Conservation (phyloP, 2,329 filamentous ascomycete genomes). For the Fusarium sp. region DNA sequence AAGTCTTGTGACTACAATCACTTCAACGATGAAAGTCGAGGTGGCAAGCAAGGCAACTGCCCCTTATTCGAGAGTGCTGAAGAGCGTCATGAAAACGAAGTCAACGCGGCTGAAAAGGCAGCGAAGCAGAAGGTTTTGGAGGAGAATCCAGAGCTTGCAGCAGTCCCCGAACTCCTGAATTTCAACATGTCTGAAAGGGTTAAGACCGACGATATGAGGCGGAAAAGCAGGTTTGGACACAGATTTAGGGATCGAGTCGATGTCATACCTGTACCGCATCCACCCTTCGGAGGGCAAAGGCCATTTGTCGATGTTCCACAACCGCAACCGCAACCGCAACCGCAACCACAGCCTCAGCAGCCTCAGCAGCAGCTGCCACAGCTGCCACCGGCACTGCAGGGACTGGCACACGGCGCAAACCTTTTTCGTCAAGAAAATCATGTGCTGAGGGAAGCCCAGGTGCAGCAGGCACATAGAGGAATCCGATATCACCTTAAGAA, state of each 20-base stretch:
- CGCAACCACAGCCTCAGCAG: neutral
- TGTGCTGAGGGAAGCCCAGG: neutral
- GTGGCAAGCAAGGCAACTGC: conserved; percentile 65
- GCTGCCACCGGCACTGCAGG: neutral
- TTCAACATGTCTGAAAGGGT: conserved; percentile 67
- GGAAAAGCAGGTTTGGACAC: conserved; percentile 13
- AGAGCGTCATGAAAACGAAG: conserved; percentile 69
- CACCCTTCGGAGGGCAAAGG: neutral
- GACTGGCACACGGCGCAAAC: neutral
- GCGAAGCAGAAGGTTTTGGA: conserved; percentile 64
- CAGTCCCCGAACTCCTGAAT: conserved; percentile 61
- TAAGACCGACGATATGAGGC: conserved; percentile 51
- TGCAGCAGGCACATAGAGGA: neutral
- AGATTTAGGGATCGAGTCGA: neutral
- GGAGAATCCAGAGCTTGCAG: conserved; percentile 67
- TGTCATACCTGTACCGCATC: neutral
- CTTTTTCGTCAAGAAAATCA: neutral
- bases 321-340: neutral
- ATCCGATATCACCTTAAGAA: neutral
- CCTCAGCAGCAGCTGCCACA: neutral
- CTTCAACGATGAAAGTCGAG: conserved; percentile 65
- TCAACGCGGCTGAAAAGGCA: conserved; percentile 67
- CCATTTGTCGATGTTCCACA: neutral
- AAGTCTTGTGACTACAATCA: conserved; percentile 73
- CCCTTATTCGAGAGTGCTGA: conserved; percentile 73